Evolutionary conservation across 1,284 basidiomycete genomes (phyloP).

Genomic region (Entoloma clypeatum): DNA sequence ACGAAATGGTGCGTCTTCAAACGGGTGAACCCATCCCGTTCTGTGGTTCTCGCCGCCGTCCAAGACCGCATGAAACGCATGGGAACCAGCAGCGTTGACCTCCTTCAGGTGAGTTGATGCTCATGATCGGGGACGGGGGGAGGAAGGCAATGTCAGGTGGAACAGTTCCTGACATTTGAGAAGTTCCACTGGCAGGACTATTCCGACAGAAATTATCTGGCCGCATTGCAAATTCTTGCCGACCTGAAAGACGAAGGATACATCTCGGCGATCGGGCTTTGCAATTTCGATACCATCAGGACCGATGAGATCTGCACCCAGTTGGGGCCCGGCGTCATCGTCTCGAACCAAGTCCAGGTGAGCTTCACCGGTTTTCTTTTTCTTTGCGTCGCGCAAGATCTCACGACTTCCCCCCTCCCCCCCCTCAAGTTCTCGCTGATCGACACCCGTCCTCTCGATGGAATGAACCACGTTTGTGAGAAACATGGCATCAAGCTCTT

Average conservation of each 20-base stretch:
- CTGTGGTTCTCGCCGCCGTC: slow-evolving; percentile 60
- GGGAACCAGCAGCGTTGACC: slow-evolving; percentile 50
- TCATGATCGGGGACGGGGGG: no score
- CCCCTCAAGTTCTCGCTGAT: slow-evolving; percentile 68
- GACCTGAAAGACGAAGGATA: slow-evolving; percentile 57
- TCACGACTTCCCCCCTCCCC: slow-evolving; percentile 5
- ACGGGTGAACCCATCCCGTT: slow-evolving; percentile 46
- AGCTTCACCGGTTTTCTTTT: slow-evolving; percentile 4
- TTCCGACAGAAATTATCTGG: slow-evolving; percentile 62
- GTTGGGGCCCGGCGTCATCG: slow-evolving; percentile 61
- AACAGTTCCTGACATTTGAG: slow-evolving; percentile 1
- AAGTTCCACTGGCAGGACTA: slow-evolving; percentile 85
- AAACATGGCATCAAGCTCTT: slow-evolving; percentile 70
- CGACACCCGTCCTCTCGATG: slow-evolving; percentile 71
- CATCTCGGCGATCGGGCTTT: slow-evolving; percentile 67
- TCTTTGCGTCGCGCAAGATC: neutral
- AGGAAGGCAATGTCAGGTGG: no score
- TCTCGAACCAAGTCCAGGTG: slow-evolving; percentile 82
- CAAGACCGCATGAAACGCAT: slow-evolving; percentile 60
- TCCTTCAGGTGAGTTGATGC: slow-evolving; percentile 55
- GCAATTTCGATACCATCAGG: slow-evolving; percentile 73
- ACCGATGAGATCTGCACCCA: slow-evolving; percentile 78
- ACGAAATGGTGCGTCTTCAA: slow-evolving; percentile 84
- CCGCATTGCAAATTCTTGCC: slow-evolving; percentile 54
- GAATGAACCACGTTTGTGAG: slow-evolving; percentile 72